phyloP scores from a whole-genome alignment of 768 basidiomycete species.

The Sporobolomyces phaffii region DNA sequence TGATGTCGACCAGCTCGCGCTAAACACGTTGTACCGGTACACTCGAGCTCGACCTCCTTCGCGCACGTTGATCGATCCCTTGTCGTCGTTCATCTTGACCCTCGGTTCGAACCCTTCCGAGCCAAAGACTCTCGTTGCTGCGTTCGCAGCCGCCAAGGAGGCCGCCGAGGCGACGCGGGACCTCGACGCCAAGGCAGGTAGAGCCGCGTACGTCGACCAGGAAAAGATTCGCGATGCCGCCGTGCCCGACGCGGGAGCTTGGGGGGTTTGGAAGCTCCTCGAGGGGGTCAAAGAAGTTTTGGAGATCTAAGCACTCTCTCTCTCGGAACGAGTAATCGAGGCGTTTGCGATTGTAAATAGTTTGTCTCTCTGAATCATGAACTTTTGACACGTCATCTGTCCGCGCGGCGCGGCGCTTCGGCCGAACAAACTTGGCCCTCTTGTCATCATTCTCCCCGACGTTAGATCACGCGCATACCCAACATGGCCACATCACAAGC shows the following conservation, averaged over 20 bases:
- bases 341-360: conserved; percentile 7
- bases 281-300: conserved; percentile 31
- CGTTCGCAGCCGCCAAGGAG: conserved; percentile 45
- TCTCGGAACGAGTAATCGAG: neutral
- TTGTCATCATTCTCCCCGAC: no score
- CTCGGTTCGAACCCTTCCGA: conserved; percentile 41
- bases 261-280: conserved; percentile 44
- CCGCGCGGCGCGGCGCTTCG: no score
- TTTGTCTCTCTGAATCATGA: no score
- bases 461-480: no score
- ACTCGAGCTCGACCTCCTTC: conserved; percentile 49
- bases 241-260: conserved; percentile 50
- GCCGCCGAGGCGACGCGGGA: conserved; percentile 48
- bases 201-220: conserved; percentile 48
- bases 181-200: conserved; percentile 45
- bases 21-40: conserved; percentile 43
- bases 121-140: conserved; percentile 36
- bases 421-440: no score
- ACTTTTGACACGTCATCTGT: no score
- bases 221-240: conserved; percentile 45
- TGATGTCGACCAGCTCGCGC: conserved; percentile 27
- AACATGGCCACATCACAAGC: neutral
- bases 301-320: neutral
- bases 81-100: conserved; percentile 47
- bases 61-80: conserved; percentile 50